Evolutionary conservation across 2,329 filamentous ascomycete genomes (phyloP).

Genomic region (Hawksworthiomyces lignivorus): DNA sequence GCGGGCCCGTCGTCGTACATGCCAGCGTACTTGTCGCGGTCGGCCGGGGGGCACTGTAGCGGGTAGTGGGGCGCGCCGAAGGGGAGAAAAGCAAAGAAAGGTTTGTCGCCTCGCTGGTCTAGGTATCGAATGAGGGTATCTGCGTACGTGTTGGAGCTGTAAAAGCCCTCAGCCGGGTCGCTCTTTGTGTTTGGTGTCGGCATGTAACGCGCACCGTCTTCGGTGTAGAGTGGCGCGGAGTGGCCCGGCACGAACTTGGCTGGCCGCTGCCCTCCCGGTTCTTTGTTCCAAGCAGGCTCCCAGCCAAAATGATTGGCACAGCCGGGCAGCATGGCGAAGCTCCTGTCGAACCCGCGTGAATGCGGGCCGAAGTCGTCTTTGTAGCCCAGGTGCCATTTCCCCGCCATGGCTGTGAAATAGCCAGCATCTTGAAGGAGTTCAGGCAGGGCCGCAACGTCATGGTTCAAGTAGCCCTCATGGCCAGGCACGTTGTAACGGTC

Average conservation of each 20-base stretch:
- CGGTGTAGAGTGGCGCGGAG: slow-evolving; percentile 29
- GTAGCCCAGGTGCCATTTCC: slow-evolving; percentile 57
- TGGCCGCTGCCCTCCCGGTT: slow-evolving; percentile 1
- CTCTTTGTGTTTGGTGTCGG: slow-evolving; percentile 34
- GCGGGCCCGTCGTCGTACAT: slow-evolving; percentile 55
- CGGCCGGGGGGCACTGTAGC: slow-evolving; percentile 48
- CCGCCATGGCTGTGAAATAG: slow-evolving; percentile 53
- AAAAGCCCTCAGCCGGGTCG: slow-evolving; percentile 29
- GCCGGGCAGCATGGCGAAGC: slow-evolving; percentile 52
- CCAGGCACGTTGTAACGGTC: slow-evolving; percentile 31
- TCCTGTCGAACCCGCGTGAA: slow-evolving; percentile 50
- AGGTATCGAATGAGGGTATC: slow-evolving; percentile 45
- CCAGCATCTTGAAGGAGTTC: slow-evolving; percentile 51
- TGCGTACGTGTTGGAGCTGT: slow-evolving; percentile 45
- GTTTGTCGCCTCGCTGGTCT: slow-evolving; percentile 35
- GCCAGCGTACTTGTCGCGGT: slow-evolving; percentile 49
- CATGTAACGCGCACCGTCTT: slow-evolving; percentile 28
- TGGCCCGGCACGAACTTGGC: slow-evolving; percentile 29
- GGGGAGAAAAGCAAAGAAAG: slow-evolving; percentile 54
- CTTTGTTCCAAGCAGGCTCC: slow-evolving; percentile 32
- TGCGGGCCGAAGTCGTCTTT: slow-evolving; percentile 33
- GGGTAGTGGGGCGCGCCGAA: slow-evolving; percentile 60
- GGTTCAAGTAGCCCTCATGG: slow-evolving; percentile 57
- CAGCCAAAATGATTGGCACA: slow-evolving; percentile 47
- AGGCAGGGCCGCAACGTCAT: slow-evolving; percentile 48